Evolutionary conservation across 768 basidiomycete species (phyloP), one percentile per base, ranked within the genome.

Genomic region (Phlebiopsis gigantea): DNA sequence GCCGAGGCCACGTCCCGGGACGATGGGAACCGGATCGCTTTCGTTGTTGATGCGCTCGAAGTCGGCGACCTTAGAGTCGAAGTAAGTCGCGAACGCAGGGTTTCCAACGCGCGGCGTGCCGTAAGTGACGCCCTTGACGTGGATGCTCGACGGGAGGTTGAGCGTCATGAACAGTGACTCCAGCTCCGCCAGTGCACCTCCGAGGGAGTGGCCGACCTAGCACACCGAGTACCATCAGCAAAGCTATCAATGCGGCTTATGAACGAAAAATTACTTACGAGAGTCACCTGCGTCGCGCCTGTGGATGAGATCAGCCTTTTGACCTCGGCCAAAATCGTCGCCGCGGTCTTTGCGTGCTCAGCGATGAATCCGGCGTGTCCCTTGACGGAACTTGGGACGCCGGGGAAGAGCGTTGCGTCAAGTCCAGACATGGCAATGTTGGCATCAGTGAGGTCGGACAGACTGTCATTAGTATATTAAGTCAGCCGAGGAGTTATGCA

Each of bases 361-460:
- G 75, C 64, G 1, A 76, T 72, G 66, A 85, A 86, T 4, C 85
- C 84, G 34, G 73, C 70, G 61, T 82, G 84, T 17, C 78, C 81
- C 55, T 65, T 61, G 19, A 82, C 75, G 31, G 55, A 67, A 17
- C 66, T 66, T 28, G 74, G 62, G 14, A 83, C 65, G 0, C 82
- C 83, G 1, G 84, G 84, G 71, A 85, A 86, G 6, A 85, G 74
- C 0, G 67, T 66, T 1, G 74, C 26, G 61, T 81, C 67, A 25
- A 84, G 71, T 15, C 56, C 61, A 28, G 69, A 65, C 63, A 73
- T 68, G 29, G 68, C 0, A 49, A 84, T 67, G 56, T 82, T 68
- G 53, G 61, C 53, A 62, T 85, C 81, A 14, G 79, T 84, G 48
- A 84, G 66, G 50, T 76, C 69, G 1, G 83, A 75, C n/a, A 77